Conservation (phyloP, 2,329 filamentous ascomycete species). For the Fusarium sp. region DNA sequence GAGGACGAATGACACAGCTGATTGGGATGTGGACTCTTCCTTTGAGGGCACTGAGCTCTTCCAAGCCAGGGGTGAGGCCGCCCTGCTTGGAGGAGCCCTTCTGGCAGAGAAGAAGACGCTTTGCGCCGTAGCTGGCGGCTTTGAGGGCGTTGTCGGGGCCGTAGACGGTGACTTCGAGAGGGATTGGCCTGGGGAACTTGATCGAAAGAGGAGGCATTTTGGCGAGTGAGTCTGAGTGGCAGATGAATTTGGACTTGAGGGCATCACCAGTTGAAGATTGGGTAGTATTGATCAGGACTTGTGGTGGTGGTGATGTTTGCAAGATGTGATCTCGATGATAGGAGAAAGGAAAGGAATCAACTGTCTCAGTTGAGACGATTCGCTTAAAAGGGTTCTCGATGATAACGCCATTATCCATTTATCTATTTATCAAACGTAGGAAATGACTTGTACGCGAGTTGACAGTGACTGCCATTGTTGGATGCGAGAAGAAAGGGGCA, state of each 20-base stretch:
- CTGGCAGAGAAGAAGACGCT: conserved; percentile 64
- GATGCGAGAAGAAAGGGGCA: not conserved
- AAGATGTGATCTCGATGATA: not conserved
- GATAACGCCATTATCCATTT: conserved; percentile 10
- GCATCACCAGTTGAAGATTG: not conserved
- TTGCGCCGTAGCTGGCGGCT: conserved; percentile 55
- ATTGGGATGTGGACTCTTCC: conserved; percentile 51
- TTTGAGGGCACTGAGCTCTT: conserved; percentile 50
- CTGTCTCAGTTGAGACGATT: not conserved
- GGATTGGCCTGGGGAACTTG: conserved; percentile 29
- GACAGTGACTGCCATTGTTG: conserved; percentile 14
- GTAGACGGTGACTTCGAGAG: conserved; percentile 65
- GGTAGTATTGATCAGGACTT: not conserved
- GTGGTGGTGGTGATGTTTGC: not conserved
- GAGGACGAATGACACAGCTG: conserved; percentile 65
- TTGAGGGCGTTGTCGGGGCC: conserved; percentile 52
- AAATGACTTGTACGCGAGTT: conserved; percentile 5
- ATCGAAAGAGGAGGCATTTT: conserved; percentile 13
- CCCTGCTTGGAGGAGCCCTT: conserved; percentile 59
- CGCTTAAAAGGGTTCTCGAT: not conserved
- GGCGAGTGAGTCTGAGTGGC: not conserved
- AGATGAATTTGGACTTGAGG: not conserved
- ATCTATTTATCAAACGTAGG: not conserved
- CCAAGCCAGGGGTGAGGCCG: conserved; percentile 60
- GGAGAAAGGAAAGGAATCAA: not conserved